A percentile compares a stretch with the other conserved stretches of the same genome.
Conservation (phyloP, 495 filamentous ascomycete species). For the Friedmanniomyces simplex region DNA sequence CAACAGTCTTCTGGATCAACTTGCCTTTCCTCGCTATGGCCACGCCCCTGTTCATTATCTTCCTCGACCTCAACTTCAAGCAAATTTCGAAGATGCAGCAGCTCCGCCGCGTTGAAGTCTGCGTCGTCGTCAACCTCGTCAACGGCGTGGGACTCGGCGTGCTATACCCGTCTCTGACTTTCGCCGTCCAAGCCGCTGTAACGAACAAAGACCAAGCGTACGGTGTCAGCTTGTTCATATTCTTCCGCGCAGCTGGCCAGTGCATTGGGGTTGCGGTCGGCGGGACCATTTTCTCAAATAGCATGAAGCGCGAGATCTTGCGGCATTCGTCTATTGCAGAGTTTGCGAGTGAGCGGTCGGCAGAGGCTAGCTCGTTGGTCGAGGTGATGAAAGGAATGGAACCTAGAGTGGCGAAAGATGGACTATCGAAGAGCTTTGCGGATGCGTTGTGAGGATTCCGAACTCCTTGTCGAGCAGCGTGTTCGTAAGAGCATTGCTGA, state of each 20-base stretch:
- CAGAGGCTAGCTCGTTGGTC: conserved; percentile 41
- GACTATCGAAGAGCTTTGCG: conserved; percentile 31
- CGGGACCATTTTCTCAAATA: conserved; percentile 50
- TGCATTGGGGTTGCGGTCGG: conserved; percentile 53
- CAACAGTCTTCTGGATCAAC: conserved; percentile 42
- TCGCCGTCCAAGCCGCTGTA: conserved; percentile 43
- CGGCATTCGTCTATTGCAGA: conserved; percentile 25
- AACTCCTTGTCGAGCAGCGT: not conserved
- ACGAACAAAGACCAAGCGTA: conserved; percentile 35
- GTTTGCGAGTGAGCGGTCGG: conserved; percentile 31
- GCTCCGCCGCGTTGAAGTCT: conserved; percentile 32
- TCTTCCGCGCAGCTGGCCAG: conserved; percentile 52
- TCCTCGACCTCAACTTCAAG: conserved; percentile 40
- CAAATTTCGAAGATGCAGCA: conserved; percentile 22
- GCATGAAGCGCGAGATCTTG: conserved; percentile 38
- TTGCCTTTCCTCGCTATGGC: conserved; percentile 45
- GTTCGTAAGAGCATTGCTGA: not conserved
- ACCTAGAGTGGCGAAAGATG: conserved; percentile 22
- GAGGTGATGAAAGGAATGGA: conserved; percentile 31
- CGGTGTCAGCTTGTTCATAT: conserved; percentile 48
- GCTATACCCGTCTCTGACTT: conserved; percentile 40
- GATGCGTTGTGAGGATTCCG: conserved; percentile 20
- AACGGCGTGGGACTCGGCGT: conserved; percentile 40
- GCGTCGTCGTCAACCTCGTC: conserved; percentile 41
- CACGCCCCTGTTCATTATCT: conserved; percentile 37